phyloP scores from a whole-genome alignment of 768 basidiomycete species.

The Mycena venus region DNA sequence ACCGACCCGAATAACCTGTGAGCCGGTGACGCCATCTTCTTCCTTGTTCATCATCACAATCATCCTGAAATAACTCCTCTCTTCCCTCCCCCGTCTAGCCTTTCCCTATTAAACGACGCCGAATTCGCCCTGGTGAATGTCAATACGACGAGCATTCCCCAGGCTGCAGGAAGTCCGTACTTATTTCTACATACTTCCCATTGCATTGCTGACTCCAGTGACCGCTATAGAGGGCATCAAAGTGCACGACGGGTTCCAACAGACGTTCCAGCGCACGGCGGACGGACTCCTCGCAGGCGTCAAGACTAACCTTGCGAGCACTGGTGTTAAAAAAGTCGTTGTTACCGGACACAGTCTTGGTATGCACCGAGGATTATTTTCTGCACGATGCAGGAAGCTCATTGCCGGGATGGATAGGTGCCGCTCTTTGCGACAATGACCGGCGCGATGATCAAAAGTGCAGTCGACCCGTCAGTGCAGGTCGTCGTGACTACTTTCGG shows the following conservation, averaged over 20 bases:
- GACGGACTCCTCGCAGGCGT: constrained; percentile 48
- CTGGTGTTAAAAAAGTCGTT: constrained; percentile 48
- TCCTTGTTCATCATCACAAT: too few species aligned
- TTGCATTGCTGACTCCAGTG: neutral
- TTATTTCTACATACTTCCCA: neutral
- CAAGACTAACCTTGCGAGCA: constrained; percentile 41
- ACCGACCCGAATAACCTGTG: constrained; percentile 51
- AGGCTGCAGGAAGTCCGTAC: constrained; percentile 37
- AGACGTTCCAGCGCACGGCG: constrained; percentile 53
- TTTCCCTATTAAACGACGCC: constrained; percentile 54
- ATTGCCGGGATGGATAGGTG: constrained; percentile 39
- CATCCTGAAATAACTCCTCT: neutral
- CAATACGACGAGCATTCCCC: constrained; percentile 46
- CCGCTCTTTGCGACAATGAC: constrained; percentile 61
- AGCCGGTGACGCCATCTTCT: neutral
- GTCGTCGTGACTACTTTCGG: constrained; percentile 55
- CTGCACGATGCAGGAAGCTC: neutral
- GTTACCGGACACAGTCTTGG: constrained; percentile 59
- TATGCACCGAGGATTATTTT: neutral
- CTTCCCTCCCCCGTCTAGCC: too few species aligned
- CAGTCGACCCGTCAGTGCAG: constrained; percentile 47
- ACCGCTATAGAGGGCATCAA: constrained; percentile 43
- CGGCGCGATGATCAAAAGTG: constrained; percentile 53
- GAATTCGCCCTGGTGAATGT: constrained; percentile 44
- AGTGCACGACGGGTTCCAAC: constrained; percentile 56